These are phyloP conservation scores for Serpula lacrymans DNA, from an alignment of 768 basidiomycete genomes.

Conservation along the genomic window DNA sequence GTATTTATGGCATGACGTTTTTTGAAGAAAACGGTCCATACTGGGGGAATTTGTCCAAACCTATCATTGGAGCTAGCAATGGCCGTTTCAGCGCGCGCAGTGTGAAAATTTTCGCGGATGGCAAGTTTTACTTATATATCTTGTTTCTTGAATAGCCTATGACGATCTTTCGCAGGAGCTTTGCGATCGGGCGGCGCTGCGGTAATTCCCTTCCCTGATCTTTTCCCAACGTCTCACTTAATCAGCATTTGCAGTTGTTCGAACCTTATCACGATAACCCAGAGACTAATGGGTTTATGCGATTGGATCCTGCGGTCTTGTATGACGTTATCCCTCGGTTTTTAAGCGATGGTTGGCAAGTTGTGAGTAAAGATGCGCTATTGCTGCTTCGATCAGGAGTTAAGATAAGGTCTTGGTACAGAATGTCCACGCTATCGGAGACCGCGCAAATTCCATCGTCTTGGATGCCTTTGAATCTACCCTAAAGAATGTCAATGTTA, in stretches of 20 bases:
- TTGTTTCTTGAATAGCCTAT: background rate
- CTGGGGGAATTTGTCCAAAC: slow-evolving; percentile 65
- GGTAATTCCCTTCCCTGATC: slow-evolving; percentile 34
- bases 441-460: slow-evolving; percentile 82
- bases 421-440: slow-evolving; percentile 89
- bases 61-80: slow-evolving; percentile 54
- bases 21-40: slow-evolving; percentile 66
- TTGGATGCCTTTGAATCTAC: slow-evolving; percentile 79
- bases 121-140: slow-evolving; percentile 9
- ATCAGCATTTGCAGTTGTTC: slow-evolving; percentile 47
- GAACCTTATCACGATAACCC: slow-evolving; percentile 84
- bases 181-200: slow-evolving; percentile 90
- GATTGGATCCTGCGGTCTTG: slow-evolving; percentile 60
- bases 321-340: slow-evolving; percentile 63
- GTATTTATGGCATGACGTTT: slow-evolving; percentile 75
- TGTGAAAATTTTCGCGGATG: slow-evolving; percentile 75
- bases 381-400: background rate
- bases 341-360: slow-evolving; percentile 84
- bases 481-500: slow-evolving; percentile 56
- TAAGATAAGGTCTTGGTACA: slow-evolving; percentile 25
- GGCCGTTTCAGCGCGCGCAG: slow-evolving; percentile 68
- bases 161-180: slow-evolving; percentile 51
- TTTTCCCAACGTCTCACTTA: slow-evolving; percentile 3
- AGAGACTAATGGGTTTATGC: slow-evolving; percentile 72
- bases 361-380: slow-evolving; percentile 47